Conservation (phyloP, 2,329 filamentous ascomycete genomes). For the Neophaeococcomyces aloes region DNA sequence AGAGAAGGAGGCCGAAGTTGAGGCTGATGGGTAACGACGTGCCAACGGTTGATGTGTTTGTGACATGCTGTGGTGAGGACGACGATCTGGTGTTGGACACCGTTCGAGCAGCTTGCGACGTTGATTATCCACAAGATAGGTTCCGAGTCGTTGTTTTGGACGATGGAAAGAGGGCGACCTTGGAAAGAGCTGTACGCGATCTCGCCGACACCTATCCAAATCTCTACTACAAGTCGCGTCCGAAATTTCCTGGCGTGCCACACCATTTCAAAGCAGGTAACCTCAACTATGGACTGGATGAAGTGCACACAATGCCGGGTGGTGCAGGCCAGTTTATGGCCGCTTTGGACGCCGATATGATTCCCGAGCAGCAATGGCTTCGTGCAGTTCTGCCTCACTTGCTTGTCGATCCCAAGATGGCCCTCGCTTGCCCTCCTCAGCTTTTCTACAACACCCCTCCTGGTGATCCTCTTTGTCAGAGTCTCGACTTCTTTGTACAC, state of each 20-base stretch:
- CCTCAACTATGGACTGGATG: conserved; percentile 46
- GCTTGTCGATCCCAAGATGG: conserved; percentile 21
- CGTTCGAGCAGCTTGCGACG: conserved; percentile 40
- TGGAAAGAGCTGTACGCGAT: conserved; percentile 28
- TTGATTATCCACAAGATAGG: conserved; percentile 44
- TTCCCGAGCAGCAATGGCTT: conserved; percentile 25
- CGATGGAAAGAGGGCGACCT: conserved; percentile 33
- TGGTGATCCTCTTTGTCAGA: conserved; percentile 23
- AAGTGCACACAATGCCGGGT: conserved; percentile 41
- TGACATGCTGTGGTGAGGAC: conserved; percentile 49
- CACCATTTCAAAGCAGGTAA: conserved; percentile 25
- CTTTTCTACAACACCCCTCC: conserved; percentile 39
- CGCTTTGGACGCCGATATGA: conserved; percentile 28
- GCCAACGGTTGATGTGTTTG: conserved; percentile 46
- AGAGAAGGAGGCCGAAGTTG: conserved; percentile 44
- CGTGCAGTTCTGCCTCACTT: conserved; percentile 23
- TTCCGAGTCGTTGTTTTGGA: conserved; percentile 47
- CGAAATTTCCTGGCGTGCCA: conserved; percentile 29
- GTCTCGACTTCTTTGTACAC: conserved; percentile 25
- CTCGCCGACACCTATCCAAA: conserved; percentile 29
- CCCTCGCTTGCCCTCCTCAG: conserved; percentile 18
- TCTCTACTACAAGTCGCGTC: conserved; percentile 34
- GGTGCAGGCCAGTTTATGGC: conserved; percentile 44
- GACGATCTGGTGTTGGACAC: conserved; percentile 47
- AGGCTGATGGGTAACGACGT: conserved; percentile 31